Base-by-base conservation (phyloP, 1,284 basidiomycete genomes). In the Pyrrhoderma noxium region DNA sequence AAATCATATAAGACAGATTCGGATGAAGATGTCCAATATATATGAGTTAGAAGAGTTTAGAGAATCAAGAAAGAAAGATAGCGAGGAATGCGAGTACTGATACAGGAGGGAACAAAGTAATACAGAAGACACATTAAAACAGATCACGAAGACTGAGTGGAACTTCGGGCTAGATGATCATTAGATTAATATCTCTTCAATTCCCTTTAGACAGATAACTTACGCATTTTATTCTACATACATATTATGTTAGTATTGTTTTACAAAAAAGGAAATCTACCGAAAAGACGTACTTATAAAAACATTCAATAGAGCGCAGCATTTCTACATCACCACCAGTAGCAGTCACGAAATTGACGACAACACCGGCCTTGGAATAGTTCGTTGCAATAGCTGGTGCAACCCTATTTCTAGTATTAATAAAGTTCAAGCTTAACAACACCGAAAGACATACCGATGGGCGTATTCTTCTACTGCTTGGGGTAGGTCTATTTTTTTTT, bases 241-340 rank as follows among this genome's bases (percentile, higher is more conserved):
- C 49, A 16, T 36, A 41, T 54, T 16, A 11, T 27, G 22, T 41
- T n/a, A 14, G 47, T 58, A 47, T 31, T 57, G 60, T 40, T 59
- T 56, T 3, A 25, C 51, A 35, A 43, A 44, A 50, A 54, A 31
- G 41, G 38, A 19, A 62, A 65, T 40, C 7, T 8, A 57, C 51
- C 45, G 4, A n/a, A 47, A 60, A 59, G 27, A 31, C 70, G 56
- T 60, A 93, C 79, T 93, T 90, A 76, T 93, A 94, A 70, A 92
- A 93, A 76, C 93, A 95, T 74, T 97, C 93, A 73, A 96, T 94
- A 60, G 89, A 93, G 63, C 93, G 81, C 58, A 97, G 73, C 93
- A 96, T 96, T 72, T 97, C 93, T 45, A 97, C 92, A 65, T 97
- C 93, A 42, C 93, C 93, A 34, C 93, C 93, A 1, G 92, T 93